Evolutionary conservation across 805 yeast species (phyloP).

Genomic region (Spathaspora boniae): DNA sequence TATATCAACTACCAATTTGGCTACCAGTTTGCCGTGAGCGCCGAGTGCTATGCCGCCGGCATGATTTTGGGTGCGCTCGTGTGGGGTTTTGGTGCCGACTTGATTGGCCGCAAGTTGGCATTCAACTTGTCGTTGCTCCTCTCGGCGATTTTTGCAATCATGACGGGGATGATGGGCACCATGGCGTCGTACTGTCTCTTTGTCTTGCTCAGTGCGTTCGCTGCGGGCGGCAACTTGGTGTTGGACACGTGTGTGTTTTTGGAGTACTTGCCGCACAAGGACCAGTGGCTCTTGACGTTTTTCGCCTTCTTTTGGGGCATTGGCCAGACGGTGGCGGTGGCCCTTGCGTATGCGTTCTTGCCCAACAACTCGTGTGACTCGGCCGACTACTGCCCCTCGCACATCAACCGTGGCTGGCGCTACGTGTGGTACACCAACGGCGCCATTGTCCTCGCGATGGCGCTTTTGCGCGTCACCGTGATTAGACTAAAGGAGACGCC

Average conservation of each 20-base stretch:
- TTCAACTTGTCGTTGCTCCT: constrained; percentile 33
- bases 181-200: constrained; percentile 24
- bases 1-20: constrained; percentile 48
- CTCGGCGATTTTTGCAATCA: constrained; percentile 20
- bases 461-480: constrained; percentile 28
- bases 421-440: constrained; percentile 48
- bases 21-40: constrained; percentile 40
- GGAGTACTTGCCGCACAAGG: constrained; percentile 24
- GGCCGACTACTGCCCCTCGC: constrained; percentile 40
- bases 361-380: constrained; percentile 44
- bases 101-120: constrained; percentile 52
- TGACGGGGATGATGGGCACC: constrained; percentile 24
- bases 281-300: constrained; percentile 23
- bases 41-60: constrained; percentile 39
- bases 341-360: constrained; percentile 53
- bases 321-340: constrained; percentile 52
- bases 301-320: constrained; percentile 59
- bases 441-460: constrained; percentile 43
- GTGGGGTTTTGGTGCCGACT: constrained; percentile 56
- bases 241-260: constrained; percentile 26
- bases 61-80: constrained; percentile 47
- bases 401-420: constrained; percentile 58
- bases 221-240: constrained; percentile 28
- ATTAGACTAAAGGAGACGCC: constrained; percentile 50
- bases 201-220: constrained; percentile 18